These are phyloP conservation scores for Roridomyces roridus DNA, from an alignment of 768 basidiomycete species.

Conservation along the genomic window DNA sequence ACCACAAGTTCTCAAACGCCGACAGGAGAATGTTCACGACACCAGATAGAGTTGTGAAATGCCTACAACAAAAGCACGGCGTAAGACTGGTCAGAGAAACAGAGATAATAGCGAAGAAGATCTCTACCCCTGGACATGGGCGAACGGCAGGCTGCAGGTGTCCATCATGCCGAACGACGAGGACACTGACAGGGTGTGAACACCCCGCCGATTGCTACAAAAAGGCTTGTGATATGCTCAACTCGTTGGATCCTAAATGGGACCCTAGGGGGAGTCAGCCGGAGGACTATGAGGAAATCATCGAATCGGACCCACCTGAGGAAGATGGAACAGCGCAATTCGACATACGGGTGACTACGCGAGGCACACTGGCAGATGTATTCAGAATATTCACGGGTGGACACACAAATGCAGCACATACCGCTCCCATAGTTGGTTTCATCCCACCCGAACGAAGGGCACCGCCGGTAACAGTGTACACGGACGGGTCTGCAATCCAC, in stretches of 20 bases:
- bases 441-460: too few species aligned
- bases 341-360: too few species aligned
- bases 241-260: neutral
- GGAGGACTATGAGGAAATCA: neutral
- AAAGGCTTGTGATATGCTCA: neutral
- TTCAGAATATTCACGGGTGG: too few species aligned
- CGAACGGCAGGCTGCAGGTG: neutral
- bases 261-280: neutral
- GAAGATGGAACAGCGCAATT: neutral
- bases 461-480: too few species aligned
- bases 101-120: neutral
- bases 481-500: constrained; percentile 18
- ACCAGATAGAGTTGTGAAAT: too few species aligned
- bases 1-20: too few species aligned
- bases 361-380: too few species aligned
- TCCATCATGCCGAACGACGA: neutral
- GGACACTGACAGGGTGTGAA: neutral
- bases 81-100: neutral
- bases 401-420: too few species aligned
- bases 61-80: neutral
- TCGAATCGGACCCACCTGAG: neutral
- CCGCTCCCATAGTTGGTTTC: too few species aligned
- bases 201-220: constrained; percentile 1
- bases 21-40: too few species aligned
- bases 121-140: neutral